Base-by-base conservation (phyloP, 805 yeast genomes). In the Candida endomychidarum region DNA sequence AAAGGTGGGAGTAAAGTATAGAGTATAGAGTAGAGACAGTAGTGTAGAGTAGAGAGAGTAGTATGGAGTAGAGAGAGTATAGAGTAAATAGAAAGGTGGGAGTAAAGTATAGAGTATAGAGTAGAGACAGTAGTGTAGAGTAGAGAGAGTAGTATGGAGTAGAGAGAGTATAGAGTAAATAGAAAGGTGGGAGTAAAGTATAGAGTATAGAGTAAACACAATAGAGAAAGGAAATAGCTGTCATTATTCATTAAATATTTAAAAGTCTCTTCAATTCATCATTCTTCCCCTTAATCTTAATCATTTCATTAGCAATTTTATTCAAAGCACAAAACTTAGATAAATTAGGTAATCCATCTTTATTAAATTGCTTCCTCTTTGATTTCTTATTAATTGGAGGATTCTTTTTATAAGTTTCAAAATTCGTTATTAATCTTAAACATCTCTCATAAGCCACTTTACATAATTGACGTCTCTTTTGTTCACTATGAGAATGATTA, bases 311-410 rank as follows among this genome's bases (percentile, higher is more conserved):
- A 44, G 68, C 60, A 23, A 69, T 67, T 44, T 66, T 60, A 38
- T 59, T 54, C 50, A 69, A 62, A 2, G 74, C 73, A 40, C 64
- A 60, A 51, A 66, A 72, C 50, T 69, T 69, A 16, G 68, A 62
- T 44, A 69, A 60, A 49, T 69, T 69, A 15, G 74, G 74, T 49
- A 69, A 62, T 8, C 74, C 74, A 27, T 67, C 71, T 51, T 68
- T 69, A 41, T 58, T 65, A 35, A 67, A 53, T 42, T 65, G 66
- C 33, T 63, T 63, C 40, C 72, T 51, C 46, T 65, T 67, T 11
- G 61, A 52, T 48, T 62, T 61, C 38, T 61, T 58, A 16, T 58
- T 60, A 8, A 50, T 33, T 22, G 56, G 60, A 29, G 61, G 56
- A 30, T 57, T 58, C 31, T 60, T 58, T 42, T 55, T 55, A 46